These are phyloP conservation scores for Astragalus glycyphyllos DNA, from an alignment of 306 rosid species.

Conservation along the genomic window DNA sequence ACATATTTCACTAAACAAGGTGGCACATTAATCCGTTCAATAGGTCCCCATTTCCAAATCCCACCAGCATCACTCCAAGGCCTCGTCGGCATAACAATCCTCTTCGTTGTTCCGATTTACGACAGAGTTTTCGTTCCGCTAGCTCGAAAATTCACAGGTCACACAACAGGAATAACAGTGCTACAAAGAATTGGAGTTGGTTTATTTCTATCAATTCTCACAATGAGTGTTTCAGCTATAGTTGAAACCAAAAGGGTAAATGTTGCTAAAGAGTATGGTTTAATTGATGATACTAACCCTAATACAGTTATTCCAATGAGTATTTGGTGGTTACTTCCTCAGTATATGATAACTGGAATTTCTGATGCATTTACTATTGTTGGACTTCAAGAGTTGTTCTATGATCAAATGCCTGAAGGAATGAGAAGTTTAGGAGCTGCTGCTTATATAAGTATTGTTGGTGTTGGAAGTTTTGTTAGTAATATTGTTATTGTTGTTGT, in stretches of 20 bases:
- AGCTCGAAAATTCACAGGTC: slow-evolving; percentile 49
- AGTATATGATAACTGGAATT: slow-evolving; percentile 57
- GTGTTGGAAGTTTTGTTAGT: slow-evolving; percentile 67
- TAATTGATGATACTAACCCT: slow-evolving; percentile 46
- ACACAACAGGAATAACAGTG: slow-evolving; percentile 66
- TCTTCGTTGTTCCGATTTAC: slow-evolving; percentile 56
- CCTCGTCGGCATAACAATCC: slow-evolving; percentile 55
- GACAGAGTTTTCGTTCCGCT: slow-evolving; percentile 63
- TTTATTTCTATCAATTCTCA: slow-evolving; percentile 60
- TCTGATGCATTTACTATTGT: slow-evolving; percentile 61
- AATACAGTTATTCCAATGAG: slow-evolving; percentile 61
- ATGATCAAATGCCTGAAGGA: slow-evolving; percentile 69
- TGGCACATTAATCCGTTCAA: slow-evolving; percentile 55
- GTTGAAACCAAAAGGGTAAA: slow-evolving; percentile 64
- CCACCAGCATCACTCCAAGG: slow-evolving; percentile 79
- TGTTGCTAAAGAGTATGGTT: slow-evolving; percentile 48
- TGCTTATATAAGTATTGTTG: slow-evolving; percentile 58
- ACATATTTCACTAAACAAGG: slow-evolving; percentile 79
- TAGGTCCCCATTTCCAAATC: slow-evolving; percentile 59
- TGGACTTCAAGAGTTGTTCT: slow-evolving; percentile 72
- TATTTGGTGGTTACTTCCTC: slow-evolving; percentile 88
- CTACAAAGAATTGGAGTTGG: slow-evolving; percentile 77
- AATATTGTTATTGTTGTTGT: slow-evolving; percentile 52
- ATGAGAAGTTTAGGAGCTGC: slow-evolving; percentile 84
- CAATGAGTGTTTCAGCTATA: slow-evolving; percentile 62